Base-by-base conservation (phyloP, 2,329 filamentous ascomycete genomes). In the Apiospora rasikravindrae region DNA sequence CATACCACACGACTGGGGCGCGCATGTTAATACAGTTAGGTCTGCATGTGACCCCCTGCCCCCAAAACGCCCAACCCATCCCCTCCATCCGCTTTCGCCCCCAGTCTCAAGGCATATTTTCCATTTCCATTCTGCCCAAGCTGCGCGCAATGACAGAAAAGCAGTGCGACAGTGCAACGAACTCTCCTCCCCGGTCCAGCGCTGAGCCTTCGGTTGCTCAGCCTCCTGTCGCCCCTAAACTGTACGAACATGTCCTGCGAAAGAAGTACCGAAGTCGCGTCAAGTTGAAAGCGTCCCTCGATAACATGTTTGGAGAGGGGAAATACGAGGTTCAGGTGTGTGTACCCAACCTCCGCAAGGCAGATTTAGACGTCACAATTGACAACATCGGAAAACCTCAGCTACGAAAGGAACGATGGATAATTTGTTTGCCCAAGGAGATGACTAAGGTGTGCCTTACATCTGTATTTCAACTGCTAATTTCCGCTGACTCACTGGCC, bases 321-420 rank as follows among this genome's bases (percentile, higher is more conserved):
- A 61, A 8, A 1, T 61, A 19, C 16, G 16, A 61, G 11, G 53
- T 61, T 19, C 22, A 61, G 53, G 53, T 61, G 19, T 11, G 53
- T 61, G 16, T 19, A 26, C 51, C 26, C 51, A 57, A 33, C 51
- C 51, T 22, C 0, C 26, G 16, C 6, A 22, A 61, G 57, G 29
- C 57, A 64, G 3, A 40, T 33, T 37, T 2, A 2, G 29, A 40
- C 4, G 40, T n/a, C 29, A 19, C 29, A 6, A 22, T 40, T 64
- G 57, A 40, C 57, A 64, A 5, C 16, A 19, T 37, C 8, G 29
- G 8, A 7, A 37, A 64, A 1, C 7, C 8, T 2, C 33, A 64
- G 57, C 22, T 64, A 2, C 57, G 57, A n/a, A 64, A 64, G 10
- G 57, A 64, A 40, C 37, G 57, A 40, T 64, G 57, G 57, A 64